phyloP scores from a whole-genome alignment of 2,329 filamentous ascomycete genomes.

The Trichoderma hamatum region DNA sequence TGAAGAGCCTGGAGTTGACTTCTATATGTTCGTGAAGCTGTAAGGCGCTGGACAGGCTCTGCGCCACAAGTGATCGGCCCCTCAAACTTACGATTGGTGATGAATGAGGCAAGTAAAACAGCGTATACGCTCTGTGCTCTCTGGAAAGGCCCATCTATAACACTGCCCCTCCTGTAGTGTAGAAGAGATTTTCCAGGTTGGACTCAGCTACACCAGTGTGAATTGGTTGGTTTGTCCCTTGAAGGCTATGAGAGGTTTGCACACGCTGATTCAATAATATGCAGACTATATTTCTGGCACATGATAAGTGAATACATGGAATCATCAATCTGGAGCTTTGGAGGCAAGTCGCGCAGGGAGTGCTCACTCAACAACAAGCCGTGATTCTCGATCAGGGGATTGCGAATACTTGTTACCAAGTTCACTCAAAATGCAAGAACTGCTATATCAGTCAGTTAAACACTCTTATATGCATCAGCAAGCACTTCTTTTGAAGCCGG shows the following conservation, averaged over 20 bases:
- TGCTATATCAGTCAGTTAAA: conserved; percentile 28
- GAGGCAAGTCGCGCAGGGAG: conserved; percentile 32
- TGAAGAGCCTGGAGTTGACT: conserved; percentile 43
- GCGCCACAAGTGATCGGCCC: conserved; percentile 42
- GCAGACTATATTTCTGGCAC: conserved; percentile 45
- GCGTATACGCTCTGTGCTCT: conserved; percentile 40
- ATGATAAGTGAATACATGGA: conserved; percentile 49
- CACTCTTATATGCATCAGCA: conserved; percentile 31
- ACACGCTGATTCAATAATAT: conserved; percentile 47
- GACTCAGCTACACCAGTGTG: conserved; percentile 45
- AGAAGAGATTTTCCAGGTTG: conserved; percentile 44
- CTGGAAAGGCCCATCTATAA: conserved; percentile 11
- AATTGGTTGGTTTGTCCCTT: conserved; percentile 38
- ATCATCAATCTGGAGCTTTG: conserved; percentile 42
- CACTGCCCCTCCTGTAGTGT: background rate
- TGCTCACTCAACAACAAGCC: conserved; percentile 37
- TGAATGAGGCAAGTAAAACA: conserved; percentile 31
- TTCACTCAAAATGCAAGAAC: conserved; percentile 33
- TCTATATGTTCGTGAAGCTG: conserved; percentile 44
- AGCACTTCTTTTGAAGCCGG: conserved; percentile 44
- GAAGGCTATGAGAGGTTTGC: conserved; percentile 42
- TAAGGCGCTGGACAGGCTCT: conserved; percentile 35
- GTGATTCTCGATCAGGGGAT: conserved; percentile 35
- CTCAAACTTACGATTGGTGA: conserved; percentile 39
- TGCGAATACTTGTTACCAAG: conserved; percentile 40